These are phyloP conservation scores for Suhomyces atakaporum DNA, from an alignment of 1,139 yeast genomes.

Conservation along the genomic window DNA sequence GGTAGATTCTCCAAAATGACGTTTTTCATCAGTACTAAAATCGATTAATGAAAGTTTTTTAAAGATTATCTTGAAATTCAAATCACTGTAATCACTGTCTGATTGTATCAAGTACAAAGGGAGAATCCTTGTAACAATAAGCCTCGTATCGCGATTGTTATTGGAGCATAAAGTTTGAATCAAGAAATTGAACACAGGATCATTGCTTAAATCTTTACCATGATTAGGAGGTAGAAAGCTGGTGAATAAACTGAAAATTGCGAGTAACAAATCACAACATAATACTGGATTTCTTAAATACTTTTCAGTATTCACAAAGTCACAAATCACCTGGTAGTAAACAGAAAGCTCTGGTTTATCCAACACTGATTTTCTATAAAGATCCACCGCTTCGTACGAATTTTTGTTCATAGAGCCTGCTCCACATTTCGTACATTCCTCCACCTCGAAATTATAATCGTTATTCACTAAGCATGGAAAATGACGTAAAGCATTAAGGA, in stretches of 20 bases:
- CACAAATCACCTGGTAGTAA: conserved; percentile 27
- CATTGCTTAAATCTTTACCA: conserved; percentile 18
- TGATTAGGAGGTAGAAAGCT: conserved; percentile 24
- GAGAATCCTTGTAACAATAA: conserved; percentile 48
- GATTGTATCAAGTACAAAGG: conserved; percentile 46
- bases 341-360: conserved; percentile 25
- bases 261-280: conserved; percentile 45
- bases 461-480: conserved; percentile 43
- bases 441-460: conserved; percentile 30
- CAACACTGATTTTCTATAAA: conserved; percentile 24
- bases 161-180: conserved; percentile 25
- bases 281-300: conserved; percentile 27
- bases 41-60: conserved; percentile 37
- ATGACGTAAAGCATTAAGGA: conserved; percentile 44
- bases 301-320: conserved; percentile 17
- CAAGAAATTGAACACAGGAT: conserved; percentile 26
- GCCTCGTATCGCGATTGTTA: conserved; percentile 52
- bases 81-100: conserved; percentile 35
- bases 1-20: conserved; percentile 62
- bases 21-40: conserved; percentile 26
- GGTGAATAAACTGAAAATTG: conserved; percentile 52
- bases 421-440: conserved; percentile 48
- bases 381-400: conserved; percentile 23
- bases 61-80: conserved; percentile 40
- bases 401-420: conserved; percentile 25